These are phyloP conservation scores for Colletotrichum graminicola DNA, from an alignment of 2,329 filamentous ascomycete genomes.

Conservation along the genomic window DNA sequence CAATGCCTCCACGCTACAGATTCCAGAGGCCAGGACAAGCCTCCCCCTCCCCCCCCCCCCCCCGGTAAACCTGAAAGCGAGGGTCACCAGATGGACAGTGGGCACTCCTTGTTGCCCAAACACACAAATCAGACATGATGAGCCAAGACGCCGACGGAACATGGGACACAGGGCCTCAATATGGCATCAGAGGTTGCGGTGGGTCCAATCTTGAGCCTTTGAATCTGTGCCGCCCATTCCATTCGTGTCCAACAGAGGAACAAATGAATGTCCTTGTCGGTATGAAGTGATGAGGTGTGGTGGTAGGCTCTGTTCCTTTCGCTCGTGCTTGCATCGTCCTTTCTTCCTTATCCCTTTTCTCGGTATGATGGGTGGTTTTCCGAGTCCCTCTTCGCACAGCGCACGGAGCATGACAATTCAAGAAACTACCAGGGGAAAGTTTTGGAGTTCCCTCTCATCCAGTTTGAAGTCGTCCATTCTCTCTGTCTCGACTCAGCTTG, in stretches of 20 bases:
- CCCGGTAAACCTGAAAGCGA: conserved; percentile 28
- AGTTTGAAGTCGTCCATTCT: conserved; percentile 5
- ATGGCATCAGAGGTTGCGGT: conserved; percentile 1
- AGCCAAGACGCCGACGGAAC: conserved; percentile 13
- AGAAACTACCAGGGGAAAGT: conserved; percentile 11
- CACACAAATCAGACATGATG: conserved; percentile 24
- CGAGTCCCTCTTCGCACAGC: neutral
- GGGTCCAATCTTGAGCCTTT: conserved; percentile 13
- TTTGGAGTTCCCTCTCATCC: conserved; percentile 5
- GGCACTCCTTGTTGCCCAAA: conserved; percentile 17
- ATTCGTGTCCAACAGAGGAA: neutral
- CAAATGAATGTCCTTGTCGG: neutral
- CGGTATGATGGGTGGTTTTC: neutral
- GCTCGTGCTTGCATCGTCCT: conserved; percentile 10
- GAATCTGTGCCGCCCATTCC: conserved; percentile 3
- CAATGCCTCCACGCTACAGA: conserved; percentile 26
- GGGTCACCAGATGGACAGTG: conserved; percentile 29
- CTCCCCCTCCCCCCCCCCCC: conserved; percentile 18
- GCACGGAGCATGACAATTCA: conserved; percentile 18
- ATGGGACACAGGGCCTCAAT: neutral
- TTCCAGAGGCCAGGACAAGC: conserved; percentile 31
- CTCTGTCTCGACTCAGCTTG: conserved; percentile 9
- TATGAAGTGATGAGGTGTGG: conserved; percentile 6
- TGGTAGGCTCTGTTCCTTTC: neutral
- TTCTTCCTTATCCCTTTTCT: conserved; percentile 6